These are phyloP conservation scores for Tetratostichococcus sp. DNA, from an alignment of 139 green algal genomes.

Conservation along the genomic window DNA sequence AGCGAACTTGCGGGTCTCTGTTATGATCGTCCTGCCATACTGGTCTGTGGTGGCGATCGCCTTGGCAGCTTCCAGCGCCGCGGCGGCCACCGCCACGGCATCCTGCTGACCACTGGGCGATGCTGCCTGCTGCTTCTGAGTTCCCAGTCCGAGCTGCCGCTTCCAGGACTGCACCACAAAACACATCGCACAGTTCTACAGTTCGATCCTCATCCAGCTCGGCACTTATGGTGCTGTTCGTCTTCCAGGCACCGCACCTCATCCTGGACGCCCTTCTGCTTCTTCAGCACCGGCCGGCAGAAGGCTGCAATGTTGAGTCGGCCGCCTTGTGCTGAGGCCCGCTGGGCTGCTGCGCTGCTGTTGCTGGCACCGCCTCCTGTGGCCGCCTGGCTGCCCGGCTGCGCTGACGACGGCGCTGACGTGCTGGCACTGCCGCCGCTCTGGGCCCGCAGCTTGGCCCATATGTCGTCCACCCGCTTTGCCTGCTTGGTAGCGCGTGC, in stretches of 20 bases:
- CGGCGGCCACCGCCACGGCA: background rate
- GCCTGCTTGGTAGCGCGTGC: background rate
- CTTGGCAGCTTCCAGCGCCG: constrained; percentile 22
- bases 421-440: background rate
- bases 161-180: constrained; percentile 24
- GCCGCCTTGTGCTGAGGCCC: background rate
- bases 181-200: background rate
- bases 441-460: background rate
- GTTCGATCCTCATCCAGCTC: background rate
- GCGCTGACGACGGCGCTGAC: background rate
- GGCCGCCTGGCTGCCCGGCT: too few species aligned
- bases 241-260: background rate
- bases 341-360: background rate
- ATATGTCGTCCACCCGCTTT: background rate
- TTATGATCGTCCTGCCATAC: constrained; percentile 27
- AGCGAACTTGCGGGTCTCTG: constrained; percentile 65
- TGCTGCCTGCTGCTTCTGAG: background rate
- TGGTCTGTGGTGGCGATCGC: constrained; percentile 7
- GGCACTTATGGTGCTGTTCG: too few species aligned
- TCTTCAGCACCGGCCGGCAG: constrained; percentile 4
- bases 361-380: too few species aligned
- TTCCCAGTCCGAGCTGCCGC: constrained; percentile 25
- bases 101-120: constrained; percentile 7
- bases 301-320: constrained; percentile 8
- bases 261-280: background rate